phyloP scores from a whole-genome alignment of 2,329 filamentous ascomycete species.

The Diaporthe citriasiana region DNA sequence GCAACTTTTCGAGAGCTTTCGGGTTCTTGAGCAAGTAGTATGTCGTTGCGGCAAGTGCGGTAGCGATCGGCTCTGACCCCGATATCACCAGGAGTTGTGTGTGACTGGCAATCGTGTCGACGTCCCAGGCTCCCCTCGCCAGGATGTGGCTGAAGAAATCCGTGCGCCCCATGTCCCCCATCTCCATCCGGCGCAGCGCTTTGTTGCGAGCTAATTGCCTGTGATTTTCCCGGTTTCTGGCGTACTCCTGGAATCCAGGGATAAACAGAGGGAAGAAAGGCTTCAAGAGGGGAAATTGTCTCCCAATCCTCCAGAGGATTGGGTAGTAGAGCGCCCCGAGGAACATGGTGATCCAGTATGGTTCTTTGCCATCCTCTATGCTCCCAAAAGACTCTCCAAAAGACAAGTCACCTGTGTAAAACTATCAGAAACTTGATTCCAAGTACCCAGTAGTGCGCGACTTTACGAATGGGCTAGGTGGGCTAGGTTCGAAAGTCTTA shows the following conservation, averaged over 20 bases:
- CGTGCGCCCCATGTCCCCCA: background rate
- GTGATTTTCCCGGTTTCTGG: conserved; percentile 17
- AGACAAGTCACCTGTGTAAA: conserved; percentile 37
- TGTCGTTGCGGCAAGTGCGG: background rate
- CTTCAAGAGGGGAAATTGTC: background rate
- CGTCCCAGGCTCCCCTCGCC: background rate
- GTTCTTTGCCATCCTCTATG: conserved; percentile 27
- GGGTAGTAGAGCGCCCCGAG: conserved; percentile 19
- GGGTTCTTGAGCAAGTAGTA: conserved; percentile 13
- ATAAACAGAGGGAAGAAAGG: background rate
- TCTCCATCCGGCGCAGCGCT: background rate
- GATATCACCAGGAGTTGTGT: background rate
- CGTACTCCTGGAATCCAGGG: background rate
- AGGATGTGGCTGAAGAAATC: conserved; percentile 29
- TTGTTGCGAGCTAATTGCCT: background rate
- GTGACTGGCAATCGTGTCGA: background rate
- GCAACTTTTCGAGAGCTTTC: background rate
- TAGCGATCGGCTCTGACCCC: conserved; percentile 14
- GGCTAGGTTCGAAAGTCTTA: background rate
- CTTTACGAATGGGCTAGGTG: background rate
- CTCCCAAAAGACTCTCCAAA: conserved; percentile 43
- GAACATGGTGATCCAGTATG: conserved; percentile 41
- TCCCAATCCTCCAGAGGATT: conserved; percentile 9
- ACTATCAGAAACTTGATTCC: background rate
- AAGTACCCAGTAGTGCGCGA: background rate